A percentile compares a stretch with the other conserved stretches of the same genome.
Conservation (phyloP, 2,329 filamentous ascomycete species). For the Aotearoamyces nothofagi region DNA sequence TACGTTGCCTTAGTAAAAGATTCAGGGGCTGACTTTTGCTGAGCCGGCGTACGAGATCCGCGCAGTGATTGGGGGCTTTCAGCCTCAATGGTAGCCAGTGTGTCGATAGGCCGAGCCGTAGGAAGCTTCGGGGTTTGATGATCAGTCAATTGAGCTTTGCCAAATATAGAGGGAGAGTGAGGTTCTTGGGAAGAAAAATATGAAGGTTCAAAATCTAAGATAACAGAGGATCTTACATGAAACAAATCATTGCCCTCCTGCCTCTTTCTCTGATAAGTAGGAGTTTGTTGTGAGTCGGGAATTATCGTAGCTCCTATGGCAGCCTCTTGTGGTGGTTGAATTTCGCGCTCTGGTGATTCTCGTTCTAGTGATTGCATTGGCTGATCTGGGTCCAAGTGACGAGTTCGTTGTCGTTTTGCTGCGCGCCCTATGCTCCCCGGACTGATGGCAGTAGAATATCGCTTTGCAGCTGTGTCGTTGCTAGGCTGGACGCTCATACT, state of each 20-base stretch:
- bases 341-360: background rate
- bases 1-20: too few relatives aligned
- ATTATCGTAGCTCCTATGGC: background rate
- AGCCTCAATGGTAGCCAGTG: too few relatives aligned
- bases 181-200: too few relatives aligned
- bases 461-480: background rate
- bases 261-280: background rate
- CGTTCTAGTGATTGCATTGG: background rate
- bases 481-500: slow-evolving; percentile 1
- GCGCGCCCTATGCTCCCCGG: background rate
- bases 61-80: too few relatives aligned
- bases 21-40: too few relatives aligned
- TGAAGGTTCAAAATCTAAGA: too few relatives aligned
- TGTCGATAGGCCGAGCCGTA: too few relatives aligned
- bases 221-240: too few relatives aligned
- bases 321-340: background rate
- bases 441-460: background rate
- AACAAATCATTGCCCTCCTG: background rate
- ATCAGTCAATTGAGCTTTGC: background rate
- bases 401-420: background rate
- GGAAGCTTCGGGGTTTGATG: too few relatives aligned
- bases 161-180: background rate
- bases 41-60: too few relatives aligned
- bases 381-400: background rate
- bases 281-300: background rate